Percentiles rank a stretch among this genome's conserved stretches.
Conservation (phyloP, 2,329 filamentous ascomycete species). For the Cercospora brassicicola region DNA sequence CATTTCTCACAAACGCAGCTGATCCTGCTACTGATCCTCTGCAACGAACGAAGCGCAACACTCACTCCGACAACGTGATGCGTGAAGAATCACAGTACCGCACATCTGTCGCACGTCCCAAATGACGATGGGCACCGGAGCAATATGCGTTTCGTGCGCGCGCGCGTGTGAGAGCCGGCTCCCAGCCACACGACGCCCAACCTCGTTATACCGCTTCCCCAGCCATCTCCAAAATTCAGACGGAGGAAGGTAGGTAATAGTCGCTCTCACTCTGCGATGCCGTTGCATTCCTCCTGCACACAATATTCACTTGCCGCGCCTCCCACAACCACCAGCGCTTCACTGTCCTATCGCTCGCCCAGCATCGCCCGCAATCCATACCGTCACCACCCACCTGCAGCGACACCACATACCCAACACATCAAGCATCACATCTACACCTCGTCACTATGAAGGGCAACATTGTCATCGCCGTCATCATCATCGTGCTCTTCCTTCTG, state of each 20-base stretch:
- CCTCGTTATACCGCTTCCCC: background rate
- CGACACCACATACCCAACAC: background rate
- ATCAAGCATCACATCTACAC: background rate
- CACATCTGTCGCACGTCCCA: background rate
- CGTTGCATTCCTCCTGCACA: background rate
- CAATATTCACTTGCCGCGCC: background rate
- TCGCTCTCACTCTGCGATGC: background rate
- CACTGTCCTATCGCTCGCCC: background rate
- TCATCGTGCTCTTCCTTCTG: slow-evolving; percentile 55
- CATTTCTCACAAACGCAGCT: background rate
- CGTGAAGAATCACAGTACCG: background rate
- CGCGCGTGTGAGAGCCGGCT: background rate
- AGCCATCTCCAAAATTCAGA: slow-evolving; percentile 1
- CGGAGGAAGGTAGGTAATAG: background rate
- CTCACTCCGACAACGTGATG: background rate
- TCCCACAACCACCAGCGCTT: background rate
- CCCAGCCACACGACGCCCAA: slow-evolving; percentile 1
- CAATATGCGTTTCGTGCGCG: background rate
- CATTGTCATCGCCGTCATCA: slow-evolving; percentile 55
- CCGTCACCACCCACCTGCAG: background rate
- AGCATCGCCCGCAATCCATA: background rate
- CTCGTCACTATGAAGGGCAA: slow-evolving; percentile 50
- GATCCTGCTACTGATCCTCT: background rate
- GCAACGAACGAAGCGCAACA: background rate
- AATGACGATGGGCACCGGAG: background rate